Percentiles rank a stretch among this genome's conserved stretches.
Conservation (phyloP, 73 alveolate genomes). For the Diophrys sp. region DNA sequence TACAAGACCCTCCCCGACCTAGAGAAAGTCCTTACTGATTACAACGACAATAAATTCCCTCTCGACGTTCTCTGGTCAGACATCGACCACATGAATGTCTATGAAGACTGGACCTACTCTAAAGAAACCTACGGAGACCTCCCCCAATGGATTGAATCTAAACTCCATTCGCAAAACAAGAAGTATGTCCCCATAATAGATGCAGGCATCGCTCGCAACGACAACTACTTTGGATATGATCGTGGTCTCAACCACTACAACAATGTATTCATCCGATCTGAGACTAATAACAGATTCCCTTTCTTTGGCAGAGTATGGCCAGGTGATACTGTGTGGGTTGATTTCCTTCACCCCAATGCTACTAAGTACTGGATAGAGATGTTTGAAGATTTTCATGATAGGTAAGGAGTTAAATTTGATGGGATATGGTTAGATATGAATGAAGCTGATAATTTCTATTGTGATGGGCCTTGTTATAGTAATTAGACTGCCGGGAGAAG, state of each 20-base stretch:
- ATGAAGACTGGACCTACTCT: slow-evolving; percentile 68
- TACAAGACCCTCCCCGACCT: slow-evolving; percentile 69
- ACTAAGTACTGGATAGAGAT: slow-evolving; percentile 71
- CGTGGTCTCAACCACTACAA: slow-evolving; percentile 65
- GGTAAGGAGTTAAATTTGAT: slow-evolving; percentile 57
- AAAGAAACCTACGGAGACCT: slow-evolving; percentile 34
- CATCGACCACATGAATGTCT: slow-evolving; percentile 92
- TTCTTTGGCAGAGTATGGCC: slow-evolving; percentile 94
- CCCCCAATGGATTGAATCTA: slow-evolving; percentile 9
- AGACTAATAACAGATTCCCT: slow-evolving; percentile 58
- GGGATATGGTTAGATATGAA: slow-evolving; percentile 92
- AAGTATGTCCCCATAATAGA: slow-evolving; percentile 93
- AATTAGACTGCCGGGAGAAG: slow-evolving; percentile 45
- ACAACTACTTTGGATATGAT: slow-evolving; percentile 63
- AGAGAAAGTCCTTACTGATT: slow-evolving; percentile 58
- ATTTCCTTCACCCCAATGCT: slow-evolving; percentile 81
- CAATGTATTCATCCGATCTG: slow-evolving; percentile 75
- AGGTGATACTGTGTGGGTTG: slow-evolving; percentile 91
- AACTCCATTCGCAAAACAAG: slow-evolving; percentile 45
- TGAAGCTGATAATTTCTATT: slow-evolving; percentile 74
- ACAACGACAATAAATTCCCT: slow-evolving; percentile 73
- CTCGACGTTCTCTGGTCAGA: slow-evolving; percentile 96
- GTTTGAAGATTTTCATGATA: slow-evolving; percentile 55
- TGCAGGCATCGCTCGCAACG: slow-evolving; percentile 78
- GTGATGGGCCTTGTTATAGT: slow-evolving; percentile 64